Evolutionary conservation across 106 monocot genomes (phyloP), one percentile per base, ranked within the genome.

Genomic region (Platanthera zijinensis): DNA sequence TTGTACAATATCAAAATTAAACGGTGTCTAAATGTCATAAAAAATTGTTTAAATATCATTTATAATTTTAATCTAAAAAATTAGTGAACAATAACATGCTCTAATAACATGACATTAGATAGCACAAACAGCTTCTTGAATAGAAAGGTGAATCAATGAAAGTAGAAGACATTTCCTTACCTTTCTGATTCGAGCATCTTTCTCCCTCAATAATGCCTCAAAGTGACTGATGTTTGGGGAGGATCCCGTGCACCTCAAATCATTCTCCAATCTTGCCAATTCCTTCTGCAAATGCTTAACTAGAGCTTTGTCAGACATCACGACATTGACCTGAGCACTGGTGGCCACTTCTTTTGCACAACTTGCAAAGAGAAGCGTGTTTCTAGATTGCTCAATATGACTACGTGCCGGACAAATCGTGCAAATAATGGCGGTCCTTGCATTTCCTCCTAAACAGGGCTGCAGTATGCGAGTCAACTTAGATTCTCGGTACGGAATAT

Each of bases 301-400:
- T 69, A 99, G 71, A 54, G 94, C 88, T 74, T 95, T 99, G 53
- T 99, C 94, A 54, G 94, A 99, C 94, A 94, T 90, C 56, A 99
- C 92, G 7, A 99, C 80, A 86, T 99, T 99, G 66, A 99, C 99
- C 75, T 81, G 94, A 15, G 99, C 99, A 82, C 79, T 90, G 14
- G 86, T 99, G 19, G 74, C 84, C 3, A 99, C 99, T 87, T 99
- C 91, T 85, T 94, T 99, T 54, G 99, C 99, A 78, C 99, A 99
- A 54, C 85, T 99, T 69, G 99, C 99, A 85, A 99, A 99, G 39
- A 99, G 71, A 83, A 99, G 92, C 4, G 94, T 92, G 67, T 95
- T 99, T 47, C 85, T 88, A 1, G 94, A 94, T 82, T 99, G 99
- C 77, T 99, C 99, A 32, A 92, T 84, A 83, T 94, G 89, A 76